phyloP scores from a whole-genome alignment of 139 green algal species.

The Picochlorum sp. region DNA sequence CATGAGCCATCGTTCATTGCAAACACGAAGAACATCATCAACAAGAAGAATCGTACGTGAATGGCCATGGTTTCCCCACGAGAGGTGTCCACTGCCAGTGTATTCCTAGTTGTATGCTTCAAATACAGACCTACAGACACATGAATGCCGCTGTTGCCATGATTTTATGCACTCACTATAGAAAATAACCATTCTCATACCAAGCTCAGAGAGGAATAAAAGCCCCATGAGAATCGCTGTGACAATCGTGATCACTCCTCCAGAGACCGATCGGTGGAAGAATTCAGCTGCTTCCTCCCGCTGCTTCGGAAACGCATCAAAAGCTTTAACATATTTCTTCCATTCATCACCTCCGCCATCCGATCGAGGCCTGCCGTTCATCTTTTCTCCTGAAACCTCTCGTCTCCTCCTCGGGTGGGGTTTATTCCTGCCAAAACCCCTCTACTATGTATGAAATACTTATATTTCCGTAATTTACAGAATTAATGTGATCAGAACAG shows the following conservation, averaged over 20 bases:
- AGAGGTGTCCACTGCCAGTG: conserved; percentile 83
- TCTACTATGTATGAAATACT: no score
- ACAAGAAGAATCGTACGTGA: no score
- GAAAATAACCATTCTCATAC: conserved; percentile 38
- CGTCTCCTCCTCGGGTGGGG: no score
- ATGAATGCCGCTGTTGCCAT: neutral
- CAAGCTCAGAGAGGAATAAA: conserved; percentile 86
- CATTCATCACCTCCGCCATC: neutral
- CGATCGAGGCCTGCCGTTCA: neutral
- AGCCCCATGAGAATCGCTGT: conserved; percentile 77
- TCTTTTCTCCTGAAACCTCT: no score
- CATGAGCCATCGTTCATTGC: no score
- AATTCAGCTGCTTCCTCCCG: conserved; percentile 84
- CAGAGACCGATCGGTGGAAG: conserved; percentile 71
- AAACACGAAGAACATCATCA: no score
- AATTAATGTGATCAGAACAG: no score
- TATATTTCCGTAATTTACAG: no score
- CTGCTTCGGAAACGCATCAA: conserved; percentile 82
- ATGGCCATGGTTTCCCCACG: conserved; percentile 80
- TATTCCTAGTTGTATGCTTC: conserved; percentile 48
- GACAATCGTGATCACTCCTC: conserved; percentile 89
- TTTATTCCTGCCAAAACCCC: no score
- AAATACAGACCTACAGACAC: conserved; percentile 64
- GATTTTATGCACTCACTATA: neutral
- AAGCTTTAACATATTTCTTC: conserved; percentile 7